phyloP scores from a whole-genome alignment of 257 asterid genomes.

The Solanum rostratum region DNA sequence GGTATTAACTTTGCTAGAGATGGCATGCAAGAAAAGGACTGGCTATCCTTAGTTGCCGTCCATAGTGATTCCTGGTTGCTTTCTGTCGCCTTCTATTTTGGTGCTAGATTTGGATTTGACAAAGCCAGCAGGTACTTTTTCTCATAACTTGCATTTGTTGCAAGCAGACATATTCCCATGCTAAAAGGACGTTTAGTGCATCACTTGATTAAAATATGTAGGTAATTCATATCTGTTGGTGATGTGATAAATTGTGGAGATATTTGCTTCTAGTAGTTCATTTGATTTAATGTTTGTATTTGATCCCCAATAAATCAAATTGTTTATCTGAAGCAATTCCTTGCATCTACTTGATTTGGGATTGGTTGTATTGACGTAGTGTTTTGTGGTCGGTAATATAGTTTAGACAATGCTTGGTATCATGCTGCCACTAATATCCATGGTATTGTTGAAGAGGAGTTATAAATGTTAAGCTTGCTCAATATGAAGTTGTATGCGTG shows the following conservation, averaged over 20 bases:
- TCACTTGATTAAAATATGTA: not conserved
- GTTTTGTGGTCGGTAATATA: not conserved
- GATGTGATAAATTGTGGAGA: not conserved
- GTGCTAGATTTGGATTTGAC: slow-evolving; percentile 51
- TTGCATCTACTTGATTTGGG: not conserved
- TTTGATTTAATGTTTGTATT: not conserved
- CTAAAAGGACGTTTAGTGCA: not conserved
- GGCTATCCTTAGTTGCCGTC: slow-evolving; percentile 54
- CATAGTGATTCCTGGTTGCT: slow-evolving; percentile 67
- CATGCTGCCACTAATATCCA: not conserved
- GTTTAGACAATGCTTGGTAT: not conserved
- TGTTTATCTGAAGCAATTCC: not conserved
- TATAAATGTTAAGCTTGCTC: not conserved
- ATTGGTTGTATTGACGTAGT: not conserved
- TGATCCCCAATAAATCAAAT: not conserved
- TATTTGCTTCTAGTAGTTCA: not conserved
- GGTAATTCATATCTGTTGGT: not conserved
- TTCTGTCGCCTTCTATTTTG: slow-evolving; percentile 43
- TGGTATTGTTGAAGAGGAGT: not conserved
- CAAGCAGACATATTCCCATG: not conserved
- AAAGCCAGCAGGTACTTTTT: slow-evolving; percentile 38
- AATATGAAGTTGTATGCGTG: not conserved
- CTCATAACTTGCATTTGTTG: not conserved
- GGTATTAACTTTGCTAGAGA: slow-evolving; percentile 65
- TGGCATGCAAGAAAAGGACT: slow-evolving; percentile 53